Evolutionary conservation across 2,329 filamentous ascomycete species (phyloP), one percentile per base, ranked within the genome.

Genomic region (Escovopsis sp.): DNA sequence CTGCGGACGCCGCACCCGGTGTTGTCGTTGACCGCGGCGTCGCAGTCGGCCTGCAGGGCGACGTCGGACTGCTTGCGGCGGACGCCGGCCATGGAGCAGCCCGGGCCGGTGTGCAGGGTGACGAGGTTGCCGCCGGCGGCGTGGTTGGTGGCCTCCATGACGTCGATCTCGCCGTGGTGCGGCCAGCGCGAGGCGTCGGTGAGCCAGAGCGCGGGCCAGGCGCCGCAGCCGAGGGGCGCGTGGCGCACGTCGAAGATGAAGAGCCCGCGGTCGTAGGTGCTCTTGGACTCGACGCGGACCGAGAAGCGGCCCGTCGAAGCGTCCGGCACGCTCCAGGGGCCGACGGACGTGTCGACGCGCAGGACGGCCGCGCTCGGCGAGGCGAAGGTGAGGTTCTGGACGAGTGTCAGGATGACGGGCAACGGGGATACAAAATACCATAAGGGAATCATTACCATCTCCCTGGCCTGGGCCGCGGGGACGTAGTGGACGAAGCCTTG

Each of bases 131-230:
- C 75, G 12, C 65, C 58, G 3, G 58, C 60, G 34, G 62, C 75
- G 39, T 66, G 56, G 57, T 80, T 79, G 43, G 68, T 66, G 8
- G 73, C 64, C 55, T 80, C 76, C 57, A 80, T 67, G 23, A 80
- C 53, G 54, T 80, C 76, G 46, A 80, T 79, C 56, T 82, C 79
- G 45, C 78, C 78, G 48, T 80, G 67, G 5, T 55, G 50, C 4
- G 80, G 78, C 79, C 78, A 80, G 59, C 77, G 69, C 49, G 55
- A 59, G 1, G 66, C 61, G 54, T 83, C 79, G 0, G 68, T 66
- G 6, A 83, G 64, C 80, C 80, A 83, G 10, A 84, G 66, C 0
- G 80, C 70, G 2, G 76, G 75, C 79, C 75, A 82, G 19, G 70
- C 75, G 4, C 68, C 75, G 52, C 77, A 82, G 36, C 75, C 77